Evolutionary conservation across 2,329 filamentous ascomycete species (phyloP), one percentile per base, ranked within the genome.

Genomic region (Mycosphaerella arachidis): DNA sequence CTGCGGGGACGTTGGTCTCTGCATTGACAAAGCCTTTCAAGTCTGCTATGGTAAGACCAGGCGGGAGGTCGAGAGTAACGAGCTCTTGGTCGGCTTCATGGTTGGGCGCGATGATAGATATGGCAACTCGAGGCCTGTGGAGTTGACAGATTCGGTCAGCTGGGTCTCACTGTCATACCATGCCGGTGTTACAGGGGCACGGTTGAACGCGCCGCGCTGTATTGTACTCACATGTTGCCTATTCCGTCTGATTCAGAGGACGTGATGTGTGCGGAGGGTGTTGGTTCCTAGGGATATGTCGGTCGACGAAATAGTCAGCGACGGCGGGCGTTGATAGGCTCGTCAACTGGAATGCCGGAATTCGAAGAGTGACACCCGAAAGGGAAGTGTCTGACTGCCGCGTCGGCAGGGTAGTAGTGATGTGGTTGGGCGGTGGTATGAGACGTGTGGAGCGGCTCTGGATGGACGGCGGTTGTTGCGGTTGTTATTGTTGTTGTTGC

Each of bases 21-120:
- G 86, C 89, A 73, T 94, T 86, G 72, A 99, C 89, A 72, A 91
- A 90, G 72, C 87, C 89, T 76, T 96, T 96, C 66, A 99, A 84
- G 56, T 91, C 88, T 70, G 87, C 87, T 68, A 97, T 78, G 52
- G 90, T 91, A 81, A 94, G 91, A 70, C 91, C 90, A 46, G 86
- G 82, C 62, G 89, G 88, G 66, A 96, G 86, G 69, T 96, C 91
- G 67, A 96, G 84, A 59, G 86, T 88, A 69, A 96, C 81, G 71
- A 96, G 83, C 71, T 91, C 89, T 65, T 87, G 84, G 73, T 91
- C 88, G 60, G 79, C 71, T 67, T 78, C 77, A 72, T 86, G 81
- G 73, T 89, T 86, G 65, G 88, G 85, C 66, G 89, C 88, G 72
- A 89, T 89, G 73, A 96, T 89, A 75, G 85, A 91, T 76, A 96